Conservation (phyloP, 2,329 filamentous ascomycete genomes). For the Exophiala alcalophila region DNA sequence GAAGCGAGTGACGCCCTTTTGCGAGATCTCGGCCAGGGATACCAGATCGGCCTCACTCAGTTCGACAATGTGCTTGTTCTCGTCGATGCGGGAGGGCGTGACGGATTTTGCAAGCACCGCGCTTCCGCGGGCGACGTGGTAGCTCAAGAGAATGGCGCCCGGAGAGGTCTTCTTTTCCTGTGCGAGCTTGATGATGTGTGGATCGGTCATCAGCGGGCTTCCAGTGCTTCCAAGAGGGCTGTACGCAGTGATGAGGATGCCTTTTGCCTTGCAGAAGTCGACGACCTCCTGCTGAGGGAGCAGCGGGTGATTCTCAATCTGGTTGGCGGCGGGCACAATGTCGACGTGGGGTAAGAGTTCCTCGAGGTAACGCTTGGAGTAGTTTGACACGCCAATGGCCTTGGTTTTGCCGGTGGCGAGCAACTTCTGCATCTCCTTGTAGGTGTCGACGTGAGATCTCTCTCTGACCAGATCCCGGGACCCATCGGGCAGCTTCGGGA, state of each 20-base stretch:
- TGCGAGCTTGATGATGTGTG: slow-evolving; percentile 42
- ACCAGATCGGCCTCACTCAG: slow-evolving; percentile 39
- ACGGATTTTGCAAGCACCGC: slow-evolving; percentile 39
- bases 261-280: slow-evolving; percentile 49
- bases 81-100: slow-evolving; percentile 42
- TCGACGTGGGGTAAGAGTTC: slow-evolving; percentile 45
- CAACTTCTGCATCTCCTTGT: slow-evolving; percentile 51
- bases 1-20: slow-evolving; percentile 23
- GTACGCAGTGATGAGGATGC: slow-evolving; percentile 55
- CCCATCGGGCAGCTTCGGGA: slow-evolving; percentile 42
- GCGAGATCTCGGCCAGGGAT: slow-evolving; percentile 31
- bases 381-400: slow-evolving; percentile 55
- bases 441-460: slow-evolving; percentile 36
- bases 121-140: slow-evolving; percentile 36
- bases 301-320: slow-evolving; percentile 55
- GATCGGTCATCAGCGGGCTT: slow-evolving; percentile 42
- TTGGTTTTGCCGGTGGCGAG: slow-evolving; percentile 44
- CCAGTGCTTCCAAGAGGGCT: slow-evolving; percentile 54
- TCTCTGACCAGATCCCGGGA: slow-evolving; percentile 49
- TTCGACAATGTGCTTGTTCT: slow-evolving; percentile 45
- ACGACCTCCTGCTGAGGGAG: slow-evolving; percentile 51
- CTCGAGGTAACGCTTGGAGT: slow-evolving; percentile 49
- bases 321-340: slow-evolving; percentile 49
- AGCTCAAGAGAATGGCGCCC: slow-evolving; percentile 43
- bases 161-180: slow-evolving; percentile 40